A percentile compares a stretch with the other conserved stretches of the same genome.
Conservation (phyloP, 805 yeast genomes). For the Myxozyma mucilagina region DNA sequence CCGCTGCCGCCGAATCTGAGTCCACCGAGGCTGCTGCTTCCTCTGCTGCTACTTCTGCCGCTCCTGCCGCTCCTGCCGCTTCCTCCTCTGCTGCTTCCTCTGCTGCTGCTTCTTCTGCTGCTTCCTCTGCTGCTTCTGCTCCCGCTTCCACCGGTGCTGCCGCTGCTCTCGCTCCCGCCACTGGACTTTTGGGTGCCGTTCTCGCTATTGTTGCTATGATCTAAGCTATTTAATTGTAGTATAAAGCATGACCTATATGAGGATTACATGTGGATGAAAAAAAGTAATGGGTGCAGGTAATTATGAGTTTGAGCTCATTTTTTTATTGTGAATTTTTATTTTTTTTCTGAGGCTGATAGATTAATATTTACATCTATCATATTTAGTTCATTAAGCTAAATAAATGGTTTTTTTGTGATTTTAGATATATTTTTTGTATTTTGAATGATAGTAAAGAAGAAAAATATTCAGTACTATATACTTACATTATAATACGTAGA, state of each 20-base stretch:
- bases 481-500: no score
- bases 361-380: no score
- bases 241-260: neutral
- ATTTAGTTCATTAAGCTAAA: no score
- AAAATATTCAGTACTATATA: no score
- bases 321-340: no score
- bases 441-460: no score
- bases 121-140: constrained; percentile 8
- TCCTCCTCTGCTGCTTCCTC: constrained; percentile 22
- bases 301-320: no score
- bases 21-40: constrained; percentile 23
- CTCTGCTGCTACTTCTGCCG: constrained; percentile 3
- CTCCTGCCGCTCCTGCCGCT: constrained; percentile 16
- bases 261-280: no score
- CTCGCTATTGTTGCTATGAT: constrained; percentile 14
- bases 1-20: constrained; percentile 25
- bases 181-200: constrained; percentile 16
- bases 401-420: no score
- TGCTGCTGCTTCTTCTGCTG: constrained; percentile 9
- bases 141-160: constrained; percentile 24
- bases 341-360: no score
- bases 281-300: no score
- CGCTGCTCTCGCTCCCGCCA: constrained; percentile 7
- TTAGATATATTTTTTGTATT: no score
- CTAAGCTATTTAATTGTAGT: neutral